Base-by-base conservation (phyloP, 1,284 basidiomycete species). In the Boletellus sp. region DNA sequence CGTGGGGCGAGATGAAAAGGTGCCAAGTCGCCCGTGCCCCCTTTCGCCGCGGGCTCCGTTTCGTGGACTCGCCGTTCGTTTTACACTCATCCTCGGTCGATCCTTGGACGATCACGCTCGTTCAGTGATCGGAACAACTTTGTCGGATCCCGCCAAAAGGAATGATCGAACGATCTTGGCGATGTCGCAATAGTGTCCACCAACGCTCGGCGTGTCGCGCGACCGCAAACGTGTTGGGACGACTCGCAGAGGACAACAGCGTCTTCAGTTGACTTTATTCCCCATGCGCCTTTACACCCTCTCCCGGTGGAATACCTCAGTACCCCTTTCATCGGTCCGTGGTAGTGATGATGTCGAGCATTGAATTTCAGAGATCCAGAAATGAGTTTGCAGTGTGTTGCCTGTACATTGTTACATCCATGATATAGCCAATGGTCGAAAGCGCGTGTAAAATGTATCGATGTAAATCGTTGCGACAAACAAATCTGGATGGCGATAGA, bases 321-420 rank as follows among this genome's bases (percentile, higher is more conserved):
- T n/a, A n/a, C 23, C 22, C 14, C 25, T 32, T 10, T 16, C 10
- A 25, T 23, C 10, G 3, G 30, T 14, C 16, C 14, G 17, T 5
- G 10, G 9, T 13, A 8, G 10, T 13, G 25, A 11, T 8, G 8
- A 22, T 27, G 14, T 16, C 14, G 14, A 42, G 21, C 13, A 41
- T 36, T 37, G 34, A 36, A 25, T 21, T 3, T 8, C 46, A 41
- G 34, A 36, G 29, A 41, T 48, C 33, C 41, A 44, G 42, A 35
- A 45, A 38, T 13, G 16, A 38, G 27, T 34, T 46, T 45, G 52
- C 37, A 46, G 43, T 46, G 37, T 49, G 32, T 8, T 52, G 55
- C 60, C 58, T 53, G 41, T 57, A 63, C 41, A 50, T 29, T 45
- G 49, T 47, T 32, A 50, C 37, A 45, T 38, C 48, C 49, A 40